Evolutionary conservation across 345 rosid species (phyloP).

Genomic region (Lepidium africanum): DNA sequence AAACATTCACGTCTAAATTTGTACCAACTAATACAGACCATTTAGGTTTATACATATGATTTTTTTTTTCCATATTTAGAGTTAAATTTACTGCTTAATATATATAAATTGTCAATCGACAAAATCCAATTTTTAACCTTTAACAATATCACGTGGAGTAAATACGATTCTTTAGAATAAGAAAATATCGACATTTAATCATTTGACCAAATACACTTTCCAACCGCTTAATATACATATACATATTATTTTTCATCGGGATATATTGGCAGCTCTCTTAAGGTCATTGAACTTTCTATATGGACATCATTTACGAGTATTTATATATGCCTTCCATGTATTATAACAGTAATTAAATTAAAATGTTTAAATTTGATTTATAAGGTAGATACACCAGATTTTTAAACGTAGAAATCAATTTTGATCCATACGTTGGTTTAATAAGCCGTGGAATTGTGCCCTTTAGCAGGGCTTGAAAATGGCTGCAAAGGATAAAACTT

Average conservation of each 20-base stretch:
- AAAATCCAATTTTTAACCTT: no score
- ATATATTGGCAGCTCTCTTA: background rate
- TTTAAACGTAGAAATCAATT: background rate
- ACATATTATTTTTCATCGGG: background rate
- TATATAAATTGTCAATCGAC: no score
- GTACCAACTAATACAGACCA: background rate
- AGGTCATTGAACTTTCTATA: background rate
- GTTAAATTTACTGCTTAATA: no score
- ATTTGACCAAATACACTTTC: no score
- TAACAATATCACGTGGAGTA: no score
- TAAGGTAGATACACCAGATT: background rate
- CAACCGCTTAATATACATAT: no score
- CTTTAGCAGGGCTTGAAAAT: background rate
- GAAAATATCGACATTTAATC: no score
- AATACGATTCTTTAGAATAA: no score
- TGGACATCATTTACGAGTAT: background rate
- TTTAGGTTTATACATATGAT: background rate
- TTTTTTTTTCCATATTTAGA: background rate
- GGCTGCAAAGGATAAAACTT: conserved; percentile 13
- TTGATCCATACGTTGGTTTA: background rate
- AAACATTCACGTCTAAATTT: background rate
- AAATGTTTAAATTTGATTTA: background rate
- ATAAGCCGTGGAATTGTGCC: background rate
- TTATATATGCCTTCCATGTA: no score
- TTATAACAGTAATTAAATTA: no score